Percentiles rank a stretch among this genome's conserved stretches.
Conservation (phyloP, 106 monocot genomes). For the Allium sativum region DNA sequence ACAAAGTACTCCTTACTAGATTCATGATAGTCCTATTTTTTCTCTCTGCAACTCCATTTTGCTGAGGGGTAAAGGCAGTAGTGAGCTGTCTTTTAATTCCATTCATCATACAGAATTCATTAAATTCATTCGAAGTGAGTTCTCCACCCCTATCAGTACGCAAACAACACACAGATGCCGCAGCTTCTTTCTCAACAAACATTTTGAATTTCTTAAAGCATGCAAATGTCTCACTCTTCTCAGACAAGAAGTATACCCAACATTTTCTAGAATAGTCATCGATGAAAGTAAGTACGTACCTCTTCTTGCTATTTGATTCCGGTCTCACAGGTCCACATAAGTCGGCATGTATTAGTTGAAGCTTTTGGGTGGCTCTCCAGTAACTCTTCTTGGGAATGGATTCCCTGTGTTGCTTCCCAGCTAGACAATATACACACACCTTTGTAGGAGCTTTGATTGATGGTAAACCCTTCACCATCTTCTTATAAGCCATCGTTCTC, state of each 20-base stretch:
- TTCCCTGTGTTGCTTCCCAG: background rate
- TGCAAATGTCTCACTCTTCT: background rate
- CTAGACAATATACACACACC: background rate
- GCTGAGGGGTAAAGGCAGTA: background rate
- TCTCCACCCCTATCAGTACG: background rate
- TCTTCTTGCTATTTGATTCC: background rate
- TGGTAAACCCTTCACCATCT: background rate
- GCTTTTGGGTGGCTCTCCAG: background rate
- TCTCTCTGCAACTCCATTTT: conserved; percentile 2
- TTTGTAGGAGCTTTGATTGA: background rate
- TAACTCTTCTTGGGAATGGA: background rate
- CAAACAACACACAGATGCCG: background rate
- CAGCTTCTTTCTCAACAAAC: background rate
- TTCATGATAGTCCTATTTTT: conserved; percentile 3
- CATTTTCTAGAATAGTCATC: conserved; percentile 1
- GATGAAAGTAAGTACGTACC: background rate
- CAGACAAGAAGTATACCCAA: background rate
- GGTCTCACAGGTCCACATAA: background rate
- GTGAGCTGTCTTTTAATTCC: background rate
- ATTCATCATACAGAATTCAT: background rate
- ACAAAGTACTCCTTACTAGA: background rate
- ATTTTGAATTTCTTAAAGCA: background rate
- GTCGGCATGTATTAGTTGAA: background rate
- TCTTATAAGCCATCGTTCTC: background rate
- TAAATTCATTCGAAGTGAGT: background rate